Evolutionary conservation across 352 stramenopile species (phyloP).

Genomic region (Pythium aphanidermatum): DNA sequence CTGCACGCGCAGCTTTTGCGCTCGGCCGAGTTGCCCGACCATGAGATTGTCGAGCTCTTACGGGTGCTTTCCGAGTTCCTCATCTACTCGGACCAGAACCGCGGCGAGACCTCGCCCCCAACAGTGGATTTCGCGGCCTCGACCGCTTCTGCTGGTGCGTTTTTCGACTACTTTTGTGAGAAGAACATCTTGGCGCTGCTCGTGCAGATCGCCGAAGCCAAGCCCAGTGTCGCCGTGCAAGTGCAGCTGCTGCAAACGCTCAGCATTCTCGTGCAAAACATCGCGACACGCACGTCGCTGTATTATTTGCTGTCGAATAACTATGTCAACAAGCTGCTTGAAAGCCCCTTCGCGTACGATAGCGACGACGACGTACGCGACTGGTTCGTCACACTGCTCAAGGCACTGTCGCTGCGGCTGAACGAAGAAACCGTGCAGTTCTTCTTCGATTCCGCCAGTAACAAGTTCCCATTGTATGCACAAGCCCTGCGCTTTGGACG

Average conservation of each 20-base stretch:
- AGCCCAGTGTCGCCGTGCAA: slow-evolving; percentile 65
- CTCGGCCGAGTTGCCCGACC: slow-evolving; percentile 49
- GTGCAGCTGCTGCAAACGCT: slow-evolving; percentile 92
- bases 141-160: slow-evolving; percentile 36
- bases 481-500: slow-evolving; percentile 63
- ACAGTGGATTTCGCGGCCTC: slow-evolving; percentile 18
- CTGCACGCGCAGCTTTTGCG: slow-evolving; percentile 65
- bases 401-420: slow-evolving; percentile 79
- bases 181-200: slow-evolving; percentile 93
- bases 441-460: slow-evolving; percentile 60
- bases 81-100: slow-evolving; percentile 85
- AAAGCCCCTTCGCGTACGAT: slow-evolving; percentile 64
- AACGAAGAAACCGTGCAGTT: slow-evolving; percentile 89
- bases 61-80: slow-evolving; percentile 81
- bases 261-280: slow-evolving; percentile 89
- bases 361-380: slow-evolving; percentile 80
- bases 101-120: slow-evolving; percentile 20
- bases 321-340: slow-evolving; percentile 91
- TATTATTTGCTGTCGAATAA: slow-evolving; percentile 96
- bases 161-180: slow-evolving; percentile 97
- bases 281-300: slow-evolving; percentile 83
- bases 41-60: slow-evolving; percentile 77
- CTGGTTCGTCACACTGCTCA: slow-evolving; percentile 87
- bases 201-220: slow-evolving; percentile 68
- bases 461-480: slow-evolving; percentile 67